phyloP scores from a whole-genome alignment of 176 grass and related monocot species.

The Thalia dealbata region DNA sequence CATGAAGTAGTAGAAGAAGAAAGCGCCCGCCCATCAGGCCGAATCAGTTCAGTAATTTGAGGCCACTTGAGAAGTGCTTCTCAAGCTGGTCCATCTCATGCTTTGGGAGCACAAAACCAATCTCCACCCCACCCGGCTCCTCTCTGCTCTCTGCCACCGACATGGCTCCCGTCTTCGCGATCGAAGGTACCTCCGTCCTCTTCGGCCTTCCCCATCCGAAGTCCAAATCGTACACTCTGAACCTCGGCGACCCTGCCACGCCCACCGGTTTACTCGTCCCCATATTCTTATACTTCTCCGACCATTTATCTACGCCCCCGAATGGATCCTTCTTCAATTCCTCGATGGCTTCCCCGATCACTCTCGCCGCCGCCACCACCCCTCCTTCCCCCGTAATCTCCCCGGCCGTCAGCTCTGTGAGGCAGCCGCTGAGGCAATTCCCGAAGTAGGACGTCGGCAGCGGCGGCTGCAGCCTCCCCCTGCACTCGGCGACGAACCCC shows the following conservation, averaged over 20 bases:
- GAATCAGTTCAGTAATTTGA: not conserved
- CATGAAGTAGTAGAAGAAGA: too few species aligned
- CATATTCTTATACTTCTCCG: not conserved
- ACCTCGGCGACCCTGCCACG: conserved; percentile 28
- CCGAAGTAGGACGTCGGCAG: conserved; percentile 30
- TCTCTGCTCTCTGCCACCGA: conserved; percentile 17
- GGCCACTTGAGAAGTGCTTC: not conserved
- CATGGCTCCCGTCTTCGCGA: not conserved
- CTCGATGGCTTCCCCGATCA: conserved; percentile 1
- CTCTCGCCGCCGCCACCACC: conserved; percentile 8
- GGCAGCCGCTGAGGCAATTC: conserved; percentile 17
- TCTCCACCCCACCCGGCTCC: conserved; percentile 28
- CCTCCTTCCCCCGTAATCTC: conserved; percentile 8
- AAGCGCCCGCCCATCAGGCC: too few species aligned
- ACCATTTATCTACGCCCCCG: not conserved
- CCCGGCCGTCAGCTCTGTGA: not conserved
- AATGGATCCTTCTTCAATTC: conserved; percentile 12
- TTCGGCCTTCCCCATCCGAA: conserved; percentile 46
- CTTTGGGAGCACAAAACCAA: conserved; percentile 8
- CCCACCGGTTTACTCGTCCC: not conserved
- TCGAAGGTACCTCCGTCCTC: conserved; percentile 33
- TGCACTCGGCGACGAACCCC: conserved; percentile 27
- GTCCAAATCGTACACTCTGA: conserved; percentile 38
- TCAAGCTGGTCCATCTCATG: not conserved
- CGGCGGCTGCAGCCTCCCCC: conserved; percentile 24